Percentiles rank a stretch among this genome's conserved stretches.
phyloP scores from a whole-genome alignment of 371 early-diverging fungal species.

The Mucor circinelloides region DNA sequence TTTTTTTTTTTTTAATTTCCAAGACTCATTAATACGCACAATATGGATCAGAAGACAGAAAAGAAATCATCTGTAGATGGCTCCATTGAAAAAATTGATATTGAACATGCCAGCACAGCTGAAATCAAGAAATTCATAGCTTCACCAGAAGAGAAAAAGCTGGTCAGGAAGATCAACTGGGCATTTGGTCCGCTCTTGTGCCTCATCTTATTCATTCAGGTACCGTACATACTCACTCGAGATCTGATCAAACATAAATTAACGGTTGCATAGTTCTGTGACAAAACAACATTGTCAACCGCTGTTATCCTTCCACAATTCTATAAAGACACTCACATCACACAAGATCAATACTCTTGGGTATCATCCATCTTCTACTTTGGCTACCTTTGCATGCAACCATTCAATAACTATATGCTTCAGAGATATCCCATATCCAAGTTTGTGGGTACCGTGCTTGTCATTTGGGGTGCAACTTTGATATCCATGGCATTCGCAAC shows the following conservation, averaged over 20 bases:
- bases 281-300: constrained; percentile 24
- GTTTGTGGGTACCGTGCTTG: constrained; percentile 13
- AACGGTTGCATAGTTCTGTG: neutral
- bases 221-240: neutral
- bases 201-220: constrained; percentile 1
- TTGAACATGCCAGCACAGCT: neutral
- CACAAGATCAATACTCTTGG: constrained; percentile 30
- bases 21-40: neutral
- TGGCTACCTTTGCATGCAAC: constrained; percentile 18
- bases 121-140: neutral
- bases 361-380: constrained; percentile 28
- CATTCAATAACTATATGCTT: constrained; percentile 26
- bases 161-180: neutral
- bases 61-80: neutral
- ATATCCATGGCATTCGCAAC: constrained; percentile 20
- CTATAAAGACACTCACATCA: constrained; percentile 26
- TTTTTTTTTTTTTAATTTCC: neutral
- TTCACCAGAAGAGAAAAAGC: constrained; percentile 1
- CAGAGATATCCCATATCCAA: constrained; percentile 19
- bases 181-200: neutral
- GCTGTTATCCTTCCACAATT: constrained; percentile 34
- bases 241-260: neutral
- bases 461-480: constrained; percentile 24
- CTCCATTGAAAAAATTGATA: neutral
- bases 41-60: neutral